Evolutionary conservation across 2,329 filamentous ascomycete species (phyloP), one percentile per base, ranked within the genome.

Genomic region (Stachybotrys chartarum): DNA sequence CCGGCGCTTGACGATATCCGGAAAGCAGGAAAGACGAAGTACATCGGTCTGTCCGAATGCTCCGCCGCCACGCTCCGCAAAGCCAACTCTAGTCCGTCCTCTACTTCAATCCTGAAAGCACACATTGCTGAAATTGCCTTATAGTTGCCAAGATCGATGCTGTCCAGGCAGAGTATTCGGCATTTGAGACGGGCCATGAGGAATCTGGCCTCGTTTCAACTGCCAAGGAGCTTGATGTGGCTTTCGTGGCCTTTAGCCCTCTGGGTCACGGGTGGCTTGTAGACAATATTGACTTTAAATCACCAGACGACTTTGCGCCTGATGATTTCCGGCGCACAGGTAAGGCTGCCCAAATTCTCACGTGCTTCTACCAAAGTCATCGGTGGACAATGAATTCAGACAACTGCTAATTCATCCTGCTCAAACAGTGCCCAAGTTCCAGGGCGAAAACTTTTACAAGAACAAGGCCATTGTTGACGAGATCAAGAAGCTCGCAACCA

Each of bases 221-320:
- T 1, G 68, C 68, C 1, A 70, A 66, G 35, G 74, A 78, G 42
- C 59, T 77, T 1, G 70, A 64, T 1, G 60, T 78, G 0, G 70
- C 75, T 0, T 77, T 70, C 49, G 72, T 78, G 1, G 75, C 76
- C 0, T 78, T 74, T 52, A 76, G 75, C 30, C 76, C 76, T 0
- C 61, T 78, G 0, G 75, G 75, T 1, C 73, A 78, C 42, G 76
- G 76, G 12, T 76, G 74, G 72, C 70, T 78, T 0, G 74, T 76
- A 0, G 74, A 77, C 52, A 61, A 74, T 57, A 76, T 76, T 51
- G 54, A 63, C 4, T 75, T 66, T 60, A 69, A 75, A 52, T 65
- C 66, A 0, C 75, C 75, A 0, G 75, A 77, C 7, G 77, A 81
- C 57, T 78, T 81, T 60, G 63, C 68, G 0, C 62, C 66, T 0